Base-by-base conservation (phyloP, 2,329 filamentous ascomycete species). In the Tolypocladium pustulatum region DNA sequence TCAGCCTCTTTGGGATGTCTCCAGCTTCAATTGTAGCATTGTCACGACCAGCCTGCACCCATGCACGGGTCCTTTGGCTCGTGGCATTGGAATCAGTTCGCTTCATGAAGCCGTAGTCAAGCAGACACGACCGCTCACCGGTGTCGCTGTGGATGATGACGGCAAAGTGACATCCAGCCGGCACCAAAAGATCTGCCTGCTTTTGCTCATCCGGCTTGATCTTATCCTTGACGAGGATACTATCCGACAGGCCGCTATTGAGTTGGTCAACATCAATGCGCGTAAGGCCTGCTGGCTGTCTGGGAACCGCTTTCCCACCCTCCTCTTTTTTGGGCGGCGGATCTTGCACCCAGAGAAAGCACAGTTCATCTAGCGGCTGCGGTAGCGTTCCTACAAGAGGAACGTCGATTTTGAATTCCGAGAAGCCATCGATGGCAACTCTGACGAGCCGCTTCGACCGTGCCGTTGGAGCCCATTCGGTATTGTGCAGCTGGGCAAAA, bases 361-460 rank as follows among this genome's bases (percentile, higher is more conserved):
- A 69, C 61, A 72, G 61, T 57, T 72, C 71, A 38, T 74, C 70
- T 37, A 74, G 66, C 0, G 71, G 72, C 58, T 72, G 71, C 1
- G 59, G 59, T 9, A 74, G 30, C 17, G 64, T 61, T 1, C 71
- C 71, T 10, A 73, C 60, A 1, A 72, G 46, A 1, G 68, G 68
- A 13, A 73, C 57, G 8, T 66, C 61, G 49, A 71, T 34, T n/a
- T 40, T n/a, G 4, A 57, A 3, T 1, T 56, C 12, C 2, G 66
- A 61, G 8, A 71, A 59, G 17, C 58, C 46, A n/a, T 57, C 20
- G 54, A 61, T 34, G 58, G 54, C 30, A 55, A 62, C 57, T 61
- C 66, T 60, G 52, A 66, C 60, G 3, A 66, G 34, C 3, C 64
- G 54, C 41, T 66, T 66, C 1, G 65, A 62, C 3, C 64, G 63